Conservation (phyloP, 2,329 filamentous ascomycete species). For the Penicillium polonicum region DNA sequence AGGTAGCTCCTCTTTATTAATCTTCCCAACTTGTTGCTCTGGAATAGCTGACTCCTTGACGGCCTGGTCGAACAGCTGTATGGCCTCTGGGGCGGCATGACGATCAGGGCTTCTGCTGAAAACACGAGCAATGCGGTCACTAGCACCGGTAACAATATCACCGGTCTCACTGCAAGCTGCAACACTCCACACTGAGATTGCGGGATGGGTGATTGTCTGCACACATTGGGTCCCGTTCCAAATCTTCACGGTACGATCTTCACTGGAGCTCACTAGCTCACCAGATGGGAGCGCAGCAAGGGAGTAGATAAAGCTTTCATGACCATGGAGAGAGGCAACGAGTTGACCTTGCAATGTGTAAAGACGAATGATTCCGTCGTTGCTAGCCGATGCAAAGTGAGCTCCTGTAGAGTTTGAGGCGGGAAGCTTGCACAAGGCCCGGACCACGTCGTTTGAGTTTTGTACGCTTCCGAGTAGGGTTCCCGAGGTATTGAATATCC, state of each 20-base stretch:
- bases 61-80: conserved; percentile 75
- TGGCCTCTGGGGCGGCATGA: conserved; percentile 65
- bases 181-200: conserved; percentile 93
- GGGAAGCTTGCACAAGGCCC: conserved; percentile 83
- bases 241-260: conserved; percentile 88
- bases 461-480: conserved; percentile 64
- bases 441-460: conserved; percentile 77
- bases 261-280: conserved; percentile 85
- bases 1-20: conserved; percentile 90
- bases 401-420: conserved; percentile 73
- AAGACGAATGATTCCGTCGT: conserved; percentile 82
- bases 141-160: conserved; percentile 91
- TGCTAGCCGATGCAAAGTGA: conserved; percentile 92
- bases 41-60: conserved; percentile 83
- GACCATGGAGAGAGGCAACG: conserved; percentile 75
- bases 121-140: conserved; percentile 79
- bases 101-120: conserved; percentile 74
- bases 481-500: conserved; percentile 70
- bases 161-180: conserved; percentile 78
- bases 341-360: conserved; percentile 80
- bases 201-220: conserved; percentile 95
- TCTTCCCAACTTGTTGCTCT: conserved; percentile 74
- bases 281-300: conserved; percentile 74
- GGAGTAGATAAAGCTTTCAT: conserved; percentile 94
- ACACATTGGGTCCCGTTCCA: conserved; percentile 82